Percentiles rank a stretch among this genome's conserved stretches.
Evolutionary conservation across 2,329 filamentous ascomycete species (phyloP).

Genomic region (Pyricularia pennisetigena): DNA sequence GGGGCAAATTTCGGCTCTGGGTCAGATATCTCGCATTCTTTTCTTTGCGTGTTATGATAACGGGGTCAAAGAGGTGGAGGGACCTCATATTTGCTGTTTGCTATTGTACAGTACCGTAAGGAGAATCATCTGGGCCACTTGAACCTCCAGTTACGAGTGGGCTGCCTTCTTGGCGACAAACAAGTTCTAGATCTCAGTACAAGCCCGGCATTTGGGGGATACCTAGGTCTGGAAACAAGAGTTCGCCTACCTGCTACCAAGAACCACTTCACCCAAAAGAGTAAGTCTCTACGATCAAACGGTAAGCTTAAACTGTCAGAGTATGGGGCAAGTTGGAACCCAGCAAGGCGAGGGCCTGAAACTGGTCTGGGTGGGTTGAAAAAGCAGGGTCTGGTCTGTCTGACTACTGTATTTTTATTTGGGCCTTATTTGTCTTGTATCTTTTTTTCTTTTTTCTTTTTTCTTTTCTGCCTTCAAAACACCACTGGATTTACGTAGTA

Average conservation of each 20-base stretch:
- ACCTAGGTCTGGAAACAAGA: not conserved
- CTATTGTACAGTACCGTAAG: not conserved
- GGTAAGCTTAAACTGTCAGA: not conserved
- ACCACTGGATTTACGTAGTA: not conserved
- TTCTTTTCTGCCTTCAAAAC: not conserved
- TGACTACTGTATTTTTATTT: not conserved
- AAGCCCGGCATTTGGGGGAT: not conserved
- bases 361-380: not conserved
- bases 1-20: not conserved
- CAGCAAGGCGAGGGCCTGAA: not conserved
- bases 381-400: not conserved
- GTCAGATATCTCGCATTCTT: not conserved
- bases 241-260: not conserved
- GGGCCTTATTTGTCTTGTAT: not conserved
- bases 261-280: not conserved
- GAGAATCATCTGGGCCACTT: not conserved
- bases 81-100: not conserved
- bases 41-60: not conserved
- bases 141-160: not conserved
- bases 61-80: not conserved
- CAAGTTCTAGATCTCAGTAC: not conserved
- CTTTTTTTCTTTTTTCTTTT: not conserved
- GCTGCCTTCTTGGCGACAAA: not conserved
- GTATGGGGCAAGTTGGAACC: not conserved
- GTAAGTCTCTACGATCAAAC: not conserved